Base-by-base conservation (phyloP, 2,329 filamentous ascomycete genomes). In the Knufia petricola region DNA sequence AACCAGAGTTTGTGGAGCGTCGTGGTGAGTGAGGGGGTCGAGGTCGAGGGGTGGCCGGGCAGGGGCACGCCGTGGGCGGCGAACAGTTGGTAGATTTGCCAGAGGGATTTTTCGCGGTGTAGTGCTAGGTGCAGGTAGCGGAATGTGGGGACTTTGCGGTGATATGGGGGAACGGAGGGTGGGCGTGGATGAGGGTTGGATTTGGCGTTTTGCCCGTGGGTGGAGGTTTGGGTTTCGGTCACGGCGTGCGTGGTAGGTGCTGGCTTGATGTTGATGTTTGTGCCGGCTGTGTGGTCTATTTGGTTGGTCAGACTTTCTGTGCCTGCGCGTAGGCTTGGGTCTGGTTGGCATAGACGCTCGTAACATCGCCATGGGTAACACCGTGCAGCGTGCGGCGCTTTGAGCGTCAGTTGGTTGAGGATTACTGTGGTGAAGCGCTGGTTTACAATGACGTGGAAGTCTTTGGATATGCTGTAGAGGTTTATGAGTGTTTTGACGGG, bases 1-100 rank as follows among this genome's bases (percentile, higher is more conserved):
- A 84, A 73, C 87, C 87, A 92, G 15, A 87, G 68, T 59, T 85
- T 84, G 58, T 78, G 71, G 39, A 85, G 65, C 1, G 72, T 70
- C 9, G 13, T 15, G 28, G 42, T 13, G 6, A 24, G 23, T 15
- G 17, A 13, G 20, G 32, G 34, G 28, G 32, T 6, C 23, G 15
- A 43, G 67, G 61, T 54, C 74, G 75, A 21, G 26, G 26, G 26
- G 26, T 63, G 62, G 1, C 53, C 42, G 0, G 82, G 81, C 46
- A 79, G 65, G 8, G 74, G 71, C 50, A 81, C 74, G 1, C 81
- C 81, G 37, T 73, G 66, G 12, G 74, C 67, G 0, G 76, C 76
- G 55, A 88, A 69, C 10, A 73, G 66, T 12, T 74, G 73, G n/a
- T 84, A 61, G 54, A 87, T 84, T 55, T 85, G 77, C 21, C 73